Evolutionary conservation across 805 yeast species (phyloP).

Genomic region (Yarrowia sp.): DNA sequence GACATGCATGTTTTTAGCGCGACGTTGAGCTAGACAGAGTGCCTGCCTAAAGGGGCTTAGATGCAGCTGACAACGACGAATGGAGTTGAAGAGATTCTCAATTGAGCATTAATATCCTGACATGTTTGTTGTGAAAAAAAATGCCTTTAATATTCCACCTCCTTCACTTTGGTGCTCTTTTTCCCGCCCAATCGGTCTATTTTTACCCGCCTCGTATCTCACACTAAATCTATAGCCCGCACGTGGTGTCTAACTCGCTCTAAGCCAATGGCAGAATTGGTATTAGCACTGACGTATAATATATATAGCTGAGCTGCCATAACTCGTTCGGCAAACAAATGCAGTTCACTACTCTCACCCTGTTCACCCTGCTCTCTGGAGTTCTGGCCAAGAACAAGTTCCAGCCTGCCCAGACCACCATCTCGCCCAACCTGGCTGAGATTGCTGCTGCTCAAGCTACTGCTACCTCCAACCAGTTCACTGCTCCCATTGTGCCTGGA

Average conservation of each 20-base stretch:
- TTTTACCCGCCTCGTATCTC: too few species aligned
- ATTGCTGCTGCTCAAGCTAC: constrained; percentile 6
- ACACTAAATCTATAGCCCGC: neutral
- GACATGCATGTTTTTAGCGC: too few species aligned
- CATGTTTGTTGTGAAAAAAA: too few species aligned
- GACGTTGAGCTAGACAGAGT: too few species aligned
- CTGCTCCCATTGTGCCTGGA: neutral
- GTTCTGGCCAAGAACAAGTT: neutral
- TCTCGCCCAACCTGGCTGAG: neutral
- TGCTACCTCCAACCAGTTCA: neutral
- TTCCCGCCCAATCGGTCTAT: too few species aligned
- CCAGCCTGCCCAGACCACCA: constrained; percentile 7
- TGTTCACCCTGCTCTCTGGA: neutral
- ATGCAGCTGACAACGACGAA: too few species aligned
- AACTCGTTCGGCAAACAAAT: neutral
- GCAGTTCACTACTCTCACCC: neutral
- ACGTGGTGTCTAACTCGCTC: neutral
- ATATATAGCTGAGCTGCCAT: neutral
- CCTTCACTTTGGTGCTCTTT: too few species aligned
- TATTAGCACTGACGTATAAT: neutral
- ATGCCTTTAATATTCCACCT: too few species aligned
- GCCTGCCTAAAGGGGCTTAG: too few species aligned
- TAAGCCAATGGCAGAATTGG: neutral
- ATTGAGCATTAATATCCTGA: too few species aligned
- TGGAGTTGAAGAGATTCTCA: too few species aligned